Evolutionary conservation across 2,329 filamentous ascomycete genomes (phyloP), one percentile per base, ranked within the genome.

Genomic region (Sphaerulina populicola): DNA sequence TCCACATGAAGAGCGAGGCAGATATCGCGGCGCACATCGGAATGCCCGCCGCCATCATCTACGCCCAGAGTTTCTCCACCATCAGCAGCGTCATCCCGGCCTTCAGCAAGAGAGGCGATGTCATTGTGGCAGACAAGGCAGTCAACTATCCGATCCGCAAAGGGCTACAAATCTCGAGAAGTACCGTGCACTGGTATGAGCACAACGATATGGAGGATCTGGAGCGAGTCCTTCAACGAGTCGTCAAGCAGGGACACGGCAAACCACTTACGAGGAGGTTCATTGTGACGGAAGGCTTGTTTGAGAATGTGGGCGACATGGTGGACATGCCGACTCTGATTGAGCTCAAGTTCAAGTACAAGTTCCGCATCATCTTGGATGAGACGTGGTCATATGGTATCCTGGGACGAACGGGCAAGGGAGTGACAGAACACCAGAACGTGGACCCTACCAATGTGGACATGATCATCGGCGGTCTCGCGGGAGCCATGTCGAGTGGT

Each of bases 371-470:
- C 51, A 94, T 97, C 59, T 82, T 98, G 35, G 93, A 98, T 68
- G 93, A 98, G 74, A 95, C 90, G 1, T 94, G 88, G 85, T 96
- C 90, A 1, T 98, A 97, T 67, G 94, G 91, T 54, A 86, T 97
- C 14, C 79, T 98, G 4, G 93, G 93, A 43, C 80, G 89, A 55
- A 95, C 88, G 23, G 94, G 93, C 15, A 84, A 89, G 47, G 93
- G 93, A 53, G 77, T 97, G 36, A 97, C 93, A 0, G 94, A 98
- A 73, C 88, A 91, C 5, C 93, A 97, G 66, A 95, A 97, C 62
- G 91, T 98, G 14, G 93, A 97, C 67, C 83, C 91, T 0, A 81
- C 85, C 8, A 86, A 94, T 66, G 83, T 98, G 44, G 93, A 98
- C 72, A 96, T 98, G 89, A 91, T 98, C 60, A 80, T 97, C 47